Conservation (phyloP, 345 rosid species). For the Bruguiera parviflora region DNA sequence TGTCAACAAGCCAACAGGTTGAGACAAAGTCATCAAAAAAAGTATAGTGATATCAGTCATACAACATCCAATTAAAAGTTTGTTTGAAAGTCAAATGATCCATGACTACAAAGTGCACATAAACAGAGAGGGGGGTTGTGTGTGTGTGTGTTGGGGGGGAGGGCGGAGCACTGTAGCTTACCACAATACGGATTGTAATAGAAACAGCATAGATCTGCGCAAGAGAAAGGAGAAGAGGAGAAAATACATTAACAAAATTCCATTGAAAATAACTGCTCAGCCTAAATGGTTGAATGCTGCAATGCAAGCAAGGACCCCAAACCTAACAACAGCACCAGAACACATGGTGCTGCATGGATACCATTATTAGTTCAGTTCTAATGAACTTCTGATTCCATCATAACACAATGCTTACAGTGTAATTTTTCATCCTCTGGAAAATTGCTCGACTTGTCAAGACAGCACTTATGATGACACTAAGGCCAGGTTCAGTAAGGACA, state of each 20-base stretch:
- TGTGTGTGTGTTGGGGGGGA: background rate
- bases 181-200: slow-evolving; percentile 98
- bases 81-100: background rate
- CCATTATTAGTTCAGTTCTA: background rate
- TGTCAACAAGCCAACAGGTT: slow-evolving; percentile 29
- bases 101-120: too few species aligned
- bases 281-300: background rate
- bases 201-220: slow-evolving; percentile 96
- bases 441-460: slow-evolving; percentile 96
- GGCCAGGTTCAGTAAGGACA: slow-evolving; percentile 95
- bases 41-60: background rate
- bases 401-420: slow-evolving; percentile 57
- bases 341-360: too few species aligned
- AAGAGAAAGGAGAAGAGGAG: background rate
- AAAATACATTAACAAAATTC: background rate
- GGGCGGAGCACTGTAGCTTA: slow-evolving; percentile 35
- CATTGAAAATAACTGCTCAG: background rate
- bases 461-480: slow-evolving; percentile 97
- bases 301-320: background rate
- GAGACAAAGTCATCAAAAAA: slow-evolving; percentile 2
- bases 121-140: background rate
- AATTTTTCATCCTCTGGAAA: slow-evolving; percentile 97
- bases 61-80: too few species aligned
- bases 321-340: too few species aligned
- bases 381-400: background rate